Conservation (phyloP, 2,329 filamentous ascomycete genomes). For the Fusarium nurragi region DNA sequence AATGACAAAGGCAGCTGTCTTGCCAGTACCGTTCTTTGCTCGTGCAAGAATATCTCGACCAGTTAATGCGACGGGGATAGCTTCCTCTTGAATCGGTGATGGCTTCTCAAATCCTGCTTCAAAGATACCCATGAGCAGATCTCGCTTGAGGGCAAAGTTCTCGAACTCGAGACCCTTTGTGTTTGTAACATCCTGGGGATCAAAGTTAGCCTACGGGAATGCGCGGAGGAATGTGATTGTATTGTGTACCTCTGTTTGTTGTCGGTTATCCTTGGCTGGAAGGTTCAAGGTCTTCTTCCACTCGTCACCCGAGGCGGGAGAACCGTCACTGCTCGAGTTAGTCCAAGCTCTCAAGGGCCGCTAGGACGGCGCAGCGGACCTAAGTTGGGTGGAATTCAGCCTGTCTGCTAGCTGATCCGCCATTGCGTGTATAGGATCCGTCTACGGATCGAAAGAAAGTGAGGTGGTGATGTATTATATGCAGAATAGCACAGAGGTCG, state of each 20-base stretch:
- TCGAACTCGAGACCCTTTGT: slow-evolving; percentile 98
- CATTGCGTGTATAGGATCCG: slow-evolving; percentile 51
- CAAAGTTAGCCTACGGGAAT: slow-evolving; percentile 33
- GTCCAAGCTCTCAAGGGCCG: slow-evolving; percentile 43
- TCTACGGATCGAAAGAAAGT: slow-evolving; percentile 40
- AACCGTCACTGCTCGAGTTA: slow-evolving; percentile 58
- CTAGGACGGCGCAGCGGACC: slow-evolving; percentile 47
- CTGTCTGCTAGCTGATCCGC: slow-evolving; percentile 58
- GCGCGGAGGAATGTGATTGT: slow-evolving; percentile 4
- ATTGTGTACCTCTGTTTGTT: slow-evolving; percentile 77
- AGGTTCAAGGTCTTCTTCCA: slow-evolving; percentile 80
- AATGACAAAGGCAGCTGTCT: slow-evolving; percentile 98
- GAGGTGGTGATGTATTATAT: slow-evolving; percentile 31
- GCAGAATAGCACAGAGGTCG: slow-evolving; percentile 38
- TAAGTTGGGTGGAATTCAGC: slow-evolving; percentile 55
- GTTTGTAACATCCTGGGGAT: slow-evolving; percentile 87
- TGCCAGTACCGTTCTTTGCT: slow-evolving; percentile 98
- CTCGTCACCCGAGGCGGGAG: slow-evolving; percentile 62
- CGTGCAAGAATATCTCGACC: slow-evolving; percentile 94
- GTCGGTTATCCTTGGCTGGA: slow-evolving; percentile 77
- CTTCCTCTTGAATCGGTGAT: slow-evolving; percentile 98
- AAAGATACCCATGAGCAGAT: slow-evolving; percentile 98
- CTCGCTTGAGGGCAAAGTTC: slow-evolving; percentile 93
- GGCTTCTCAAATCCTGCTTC: slow-evolving; percentile 99
- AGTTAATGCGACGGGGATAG: slow-evolving; percentile 94